Conservation (phyloP, 1,284 basidiomycete genomes). For the Meira nashicola region DNA sequence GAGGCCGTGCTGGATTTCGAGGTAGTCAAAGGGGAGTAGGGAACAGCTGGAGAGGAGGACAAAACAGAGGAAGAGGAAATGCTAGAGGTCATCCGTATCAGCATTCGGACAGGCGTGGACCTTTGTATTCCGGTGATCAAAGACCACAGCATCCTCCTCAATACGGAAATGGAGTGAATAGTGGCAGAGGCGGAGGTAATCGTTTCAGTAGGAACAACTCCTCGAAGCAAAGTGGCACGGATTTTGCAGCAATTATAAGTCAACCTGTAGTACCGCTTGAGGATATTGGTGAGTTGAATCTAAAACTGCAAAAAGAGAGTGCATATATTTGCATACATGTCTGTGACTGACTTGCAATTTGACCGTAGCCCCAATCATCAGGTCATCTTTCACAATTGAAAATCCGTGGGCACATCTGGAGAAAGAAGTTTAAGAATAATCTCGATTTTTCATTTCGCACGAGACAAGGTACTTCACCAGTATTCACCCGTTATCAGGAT, state of each 20-base stretch:
- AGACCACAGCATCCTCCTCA: background rate
- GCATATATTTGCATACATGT: background rate
- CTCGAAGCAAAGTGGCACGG: background rate
- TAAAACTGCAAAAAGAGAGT: background rate
- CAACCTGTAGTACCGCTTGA: background rate
- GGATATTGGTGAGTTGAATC: background rate
- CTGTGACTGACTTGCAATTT: background rate
- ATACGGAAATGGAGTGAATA: background rate
- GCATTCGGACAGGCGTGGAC: background rate
- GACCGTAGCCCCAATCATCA: background rate
- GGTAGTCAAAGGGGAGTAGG: background rate
- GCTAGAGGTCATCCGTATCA: background rate
- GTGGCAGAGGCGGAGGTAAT: background rate
- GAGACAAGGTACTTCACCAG: too few species aligned
- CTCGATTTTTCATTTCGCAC: too few species aligned
- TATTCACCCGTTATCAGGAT: too few species aligned
- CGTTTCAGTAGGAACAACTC: background rate
- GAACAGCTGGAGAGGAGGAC: background rate
- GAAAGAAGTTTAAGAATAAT: background rate
- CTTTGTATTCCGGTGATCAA: background rate
- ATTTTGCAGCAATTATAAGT: background rate
- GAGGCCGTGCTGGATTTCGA: background rate
- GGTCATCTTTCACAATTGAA: background rate
- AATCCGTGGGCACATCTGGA: slow-evolving; percentile 9
- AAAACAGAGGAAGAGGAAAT: background rate